Conservation (phyloP, 1,139 yeast genomes). For the Yamadazyma taylorii region DNA sequence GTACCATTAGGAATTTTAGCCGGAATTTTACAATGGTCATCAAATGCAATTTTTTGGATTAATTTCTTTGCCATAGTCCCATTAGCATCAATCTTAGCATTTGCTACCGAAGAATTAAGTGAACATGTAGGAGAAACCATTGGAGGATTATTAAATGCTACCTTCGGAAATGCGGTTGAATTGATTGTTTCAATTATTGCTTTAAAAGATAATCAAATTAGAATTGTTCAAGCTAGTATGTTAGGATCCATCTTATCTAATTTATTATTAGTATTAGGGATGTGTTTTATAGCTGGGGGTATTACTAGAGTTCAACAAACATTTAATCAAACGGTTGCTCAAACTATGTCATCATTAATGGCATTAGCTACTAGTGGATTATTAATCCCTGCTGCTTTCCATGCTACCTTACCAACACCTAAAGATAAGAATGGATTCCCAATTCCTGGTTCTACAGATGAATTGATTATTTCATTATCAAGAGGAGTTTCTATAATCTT, state of each 20-base stretch:
- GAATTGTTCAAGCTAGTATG: conserved; percentile 97
- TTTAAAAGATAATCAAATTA: conserved; percentile 75
- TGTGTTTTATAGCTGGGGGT: conserved; percentile 94
- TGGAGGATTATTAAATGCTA: conserved; percentile 92
- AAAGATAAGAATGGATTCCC: conserved; percentile 34
- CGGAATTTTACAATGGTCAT: conserved; percentile 57
- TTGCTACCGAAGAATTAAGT: conserved; percentile 90
- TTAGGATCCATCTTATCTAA: conserved; percentile 90
- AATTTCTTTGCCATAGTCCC: conserved; percentile 93
- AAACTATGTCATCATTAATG: conserved; percentile 92
- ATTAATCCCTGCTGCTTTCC: conserved; percentile 94
- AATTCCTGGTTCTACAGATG: conserved; percentile 40
- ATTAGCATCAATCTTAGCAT: conserved; percentile 83
- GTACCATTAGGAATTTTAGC: conserved; percentile 87
- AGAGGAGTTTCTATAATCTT: conserved; percentile 85
- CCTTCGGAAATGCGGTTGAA: conserved; percentile 94
- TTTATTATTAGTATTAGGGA: conserved; percentile 85
- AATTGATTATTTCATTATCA: conserved; percentile 68
- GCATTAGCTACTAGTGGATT: conserved; percentile 88
- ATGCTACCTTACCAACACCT: conserved; percentile 62
- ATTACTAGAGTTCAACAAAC: conserved; percentile 79
- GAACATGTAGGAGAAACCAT: conserved; percentile 84
- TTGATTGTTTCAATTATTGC: conserved; percentile 93
- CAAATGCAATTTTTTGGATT: conserved; percentile 63
- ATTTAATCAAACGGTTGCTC: conserved; percentile 95